These are phyloP conservation scores for Gnomoniopsis sp. DNA, from an alignment of 2,329 filamentous ascomycete species.

Conservation along the genomic window DNA sequence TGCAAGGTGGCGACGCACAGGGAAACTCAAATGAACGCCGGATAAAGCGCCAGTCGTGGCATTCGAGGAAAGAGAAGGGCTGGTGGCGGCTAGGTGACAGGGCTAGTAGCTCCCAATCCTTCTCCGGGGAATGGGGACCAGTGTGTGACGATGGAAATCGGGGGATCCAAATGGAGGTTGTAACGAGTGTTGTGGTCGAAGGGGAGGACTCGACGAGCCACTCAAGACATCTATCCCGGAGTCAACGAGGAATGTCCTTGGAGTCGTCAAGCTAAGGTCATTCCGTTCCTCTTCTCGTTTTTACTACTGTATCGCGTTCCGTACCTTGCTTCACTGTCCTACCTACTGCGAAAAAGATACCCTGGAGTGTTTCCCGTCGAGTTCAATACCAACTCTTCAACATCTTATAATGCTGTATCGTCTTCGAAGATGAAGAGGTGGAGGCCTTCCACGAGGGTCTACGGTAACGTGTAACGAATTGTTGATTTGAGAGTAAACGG, in stretches of 20 bases:
- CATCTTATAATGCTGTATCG: no score
- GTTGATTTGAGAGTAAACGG: no score
- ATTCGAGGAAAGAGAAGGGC: constrained; percentile 16
- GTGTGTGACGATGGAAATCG: background rate
- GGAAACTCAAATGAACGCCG: constrained; percentile 17
- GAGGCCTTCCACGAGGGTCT: no score
- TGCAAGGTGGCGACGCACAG: constrained; percentile 25
- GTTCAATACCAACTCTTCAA: no score
- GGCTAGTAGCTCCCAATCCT: constrained; percentile 8
- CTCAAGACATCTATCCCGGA: background rate
- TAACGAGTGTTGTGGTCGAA: constrained; percentile 31
- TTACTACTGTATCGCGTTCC: background rate
- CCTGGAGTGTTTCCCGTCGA: background rate
- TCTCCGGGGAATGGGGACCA: background rate
- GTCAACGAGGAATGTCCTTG: constrained; percentile 1
- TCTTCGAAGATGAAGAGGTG: no score
- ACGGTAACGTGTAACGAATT: no score
- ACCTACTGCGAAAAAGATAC: background rate
- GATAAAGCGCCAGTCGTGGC: constrained; percentile 14
- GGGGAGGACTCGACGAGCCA: constrained; percentile 9
- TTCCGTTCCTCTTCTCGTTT: constrained; percentile 18
- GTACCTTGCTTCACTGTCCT: background rate
- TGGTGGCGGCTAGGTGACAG: constrained; percentile 16
- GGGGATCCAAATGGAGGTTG: constrained; percentile 28
- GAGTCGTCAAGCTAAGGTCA: constrained; percentile 5